Evolutionary conservation across 345 rosid species (phyloP).

Genomic region (Lenwebbia sp.): DNA sequence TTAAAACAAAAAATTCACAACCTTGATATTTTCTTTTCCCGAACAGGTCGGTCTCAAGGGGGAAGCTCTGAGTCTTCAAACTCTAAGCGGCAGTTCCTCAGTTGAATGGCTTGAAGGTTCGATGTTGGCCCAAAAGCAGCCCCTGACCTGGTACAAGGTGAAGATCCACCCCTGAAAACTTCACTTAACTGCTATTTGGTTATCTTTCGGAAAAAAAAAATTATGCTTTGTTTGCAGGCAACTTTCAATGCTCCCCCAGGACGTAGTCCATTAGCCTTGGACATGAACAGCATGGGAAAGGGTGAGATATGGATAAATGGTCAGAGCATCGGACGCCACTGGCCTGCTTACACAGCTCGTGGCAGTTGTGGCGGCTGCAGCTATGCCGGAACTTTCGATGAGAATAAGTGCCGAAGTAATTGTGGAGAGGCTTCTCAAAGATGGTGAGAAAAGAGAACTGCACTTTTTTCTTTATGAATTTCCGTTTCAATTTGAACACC

Average conservation of each 20-base stretch:
- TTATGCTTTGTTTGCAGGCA: conserved; percentile 28
- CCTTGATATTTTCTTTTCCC: background rate
- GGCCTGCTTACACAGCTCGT: conserved; percentile 59
- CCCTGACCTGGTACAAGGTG: conserved; percentile 89
- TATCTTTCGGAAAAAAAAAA: background rate
- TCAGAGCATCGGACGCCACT: conserved; percentile 74
- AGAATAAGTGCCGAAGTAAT: conserved; percentile 41
- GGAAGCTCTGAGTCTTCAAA: conserved; percentile 59
- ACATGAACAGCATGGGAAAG: conserved; percentile 76
- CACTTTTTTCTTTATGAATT: background rate
- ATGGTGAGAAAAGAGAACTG: conserved; percentile 30
- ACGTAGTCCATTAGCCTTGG: conserved; percentile 69
- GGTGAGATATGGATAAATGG: conserved; percentile 90
- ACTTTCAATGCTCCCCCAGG: conserved; percentile 55
- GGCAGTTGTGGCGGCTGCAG: conserved; percentile 67
- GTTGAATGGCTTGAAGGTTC: conserved; percentile 80
- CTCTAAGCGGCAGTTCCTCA: conserved; percentile 45
- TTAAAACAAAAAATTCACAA: background rate
- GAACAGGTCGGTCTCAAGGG: conserved; percentile 68
- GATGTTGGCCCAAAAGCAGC: conserved; percentile 41
- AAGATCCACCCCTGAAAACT: background rate
- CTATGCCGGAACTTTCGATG: conserved; percentile 47
- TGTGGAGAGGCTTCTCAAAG: conserved; percentile 84
- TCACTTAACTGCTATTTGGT: background rate
- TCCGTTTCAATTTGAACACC: background rate